These are phyloP conservation scores for Exophiala spinifera DNA, from an alignment of 2,329 filamentous ascomycete genomes.

Conservation along the genomic window DNA sequence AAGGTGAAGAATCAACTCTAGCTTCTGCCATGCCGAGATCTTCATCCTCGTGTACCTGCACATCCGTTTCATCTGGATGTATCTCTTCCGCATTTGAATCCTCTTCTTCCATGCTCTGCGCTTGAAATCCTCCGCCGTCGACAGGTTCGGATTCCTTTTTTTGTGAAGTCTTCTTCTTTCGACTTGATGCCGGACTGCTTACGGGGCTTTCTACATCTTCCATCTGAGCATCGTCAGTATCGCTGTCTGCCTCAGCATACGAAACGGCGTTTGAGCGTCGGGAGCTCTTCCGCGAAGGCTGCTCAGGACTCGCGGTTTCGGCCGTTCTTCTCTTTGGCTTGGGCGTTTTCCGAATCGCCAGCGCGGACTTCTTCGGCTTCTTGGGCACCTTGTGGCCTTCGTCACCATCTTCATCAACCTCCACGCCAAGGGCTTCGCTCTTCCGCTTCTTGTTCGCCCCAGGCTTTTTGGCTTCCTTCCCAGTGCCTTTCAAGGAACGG, in stretches of 20 bases:
- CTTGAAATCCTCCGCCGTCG: slow-evolving; percentile 28
- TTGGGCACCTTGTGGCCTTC: slow-evolving; percentile 23
- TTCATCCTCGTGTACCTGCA: slow-evolving; percentile 14
- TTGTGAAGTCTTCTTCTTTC: slow-evolving; percentile 33
- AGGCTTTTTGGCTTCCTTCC: slow-evolving; percentile 24
- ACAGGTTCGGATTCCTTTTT: slow-evolving; percentile 31
- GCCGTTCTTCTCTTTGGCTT: slow-evolving; percentile 41
- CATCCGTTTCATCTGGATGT: slow-evolving; percentile 7
- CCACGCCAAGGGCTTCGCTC: slow-evolving; percentile 34
- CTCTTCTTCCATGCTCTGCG: slow-evolving; percentile 13
- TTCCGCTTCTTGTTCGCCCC: slow-evolving; percentile 41
- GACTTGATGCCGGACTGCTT: slow-evolving; percentile 15
- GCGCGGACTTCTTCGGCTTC: slow-evolving; percentile 23
- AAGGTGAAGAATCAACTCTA: not conserved
- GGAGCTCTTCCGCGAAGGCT: slow-evolving; percentile 39
- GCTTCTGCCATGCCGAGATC: slow-evolving; percentile 3
- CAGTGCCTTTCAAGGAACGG: slow-evolving; percentile 50
- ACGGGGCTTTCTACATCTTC: slow-evolving; percentile 30
- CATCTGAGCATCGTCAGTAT: slow-evolving; percentile 46
- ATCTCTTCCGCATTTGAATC: slow-evolving; percentile 4
- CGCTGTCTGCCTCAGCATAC: slow-evolving; percentile 45
- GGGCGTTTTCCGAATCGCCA: slow-evolving; percentile 27
- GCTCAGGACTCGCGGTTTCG: slow-evolving; percentile 32
- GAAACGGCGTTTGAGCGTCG: slow-evolving; percentile 35
- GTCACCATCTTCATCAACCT: slow-evolving; percentile 21